These are phyloP conservation scores for Cynara cardunculus DNA, from an alignment of 129 eudicot species.

Conservation along the genomic window DNA sequence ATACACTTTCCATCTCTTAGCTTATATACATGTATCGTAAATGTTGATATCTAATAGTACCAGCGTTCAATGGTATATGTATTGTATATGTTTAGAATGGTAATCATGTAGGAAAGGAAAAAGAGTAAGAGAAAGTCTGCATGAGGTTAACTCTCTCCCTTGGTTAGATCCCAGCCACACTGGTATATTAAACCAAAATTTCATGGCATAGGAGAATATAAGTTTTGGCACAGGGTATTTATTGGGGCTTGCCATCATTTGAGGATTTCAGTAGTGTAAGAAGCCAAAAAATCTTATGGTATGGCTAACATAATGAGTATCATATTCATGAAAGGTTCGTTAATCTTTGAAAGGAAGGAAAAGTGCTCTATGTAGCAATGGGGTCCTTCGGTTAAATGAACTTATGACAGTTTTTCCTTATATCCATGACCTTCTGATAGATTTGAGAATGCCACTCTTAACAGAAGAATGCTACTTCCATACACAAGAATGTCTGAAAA, in stretches of 20 bases:
- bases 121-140: not conserved
- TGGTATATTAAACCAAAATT: not conserved
- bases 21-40: too few species aligned
- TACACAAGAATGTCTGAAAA: not conserved
- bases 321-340: not conserved
- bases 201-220: too few species aligned
- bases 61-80: not conserved
- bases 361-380: not conserved
- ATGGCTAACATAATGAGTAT: not conserved
- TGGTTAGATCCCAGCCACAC: not conserved
- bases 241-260: not conserved
- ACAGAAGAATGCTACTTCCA: not conserved
- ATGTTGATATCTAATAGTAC: not conserved
- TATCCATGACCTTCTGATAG: not conserved
- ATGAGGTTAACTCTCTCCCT: not conserved
- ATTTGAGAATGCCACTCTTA: not conserved
- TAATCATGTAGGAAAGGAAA: not conserved
- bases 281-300: not conserved
- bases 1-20: not conserved
- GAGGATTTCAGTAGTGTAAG: not conserved
- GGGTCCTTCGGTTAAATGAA: not conserved
- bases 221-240: too few species aligned
- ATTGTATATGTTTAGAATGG: not conserved
- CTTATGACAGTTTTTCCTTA: too few species aligned
- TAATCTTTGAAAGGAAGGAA: not conserved